These are phyloP conservation scores for Ceratobasidium sp. DNA, from an alignment of 1,284 basidiomycete genomes.

Conservation along the genomic window DNA sequence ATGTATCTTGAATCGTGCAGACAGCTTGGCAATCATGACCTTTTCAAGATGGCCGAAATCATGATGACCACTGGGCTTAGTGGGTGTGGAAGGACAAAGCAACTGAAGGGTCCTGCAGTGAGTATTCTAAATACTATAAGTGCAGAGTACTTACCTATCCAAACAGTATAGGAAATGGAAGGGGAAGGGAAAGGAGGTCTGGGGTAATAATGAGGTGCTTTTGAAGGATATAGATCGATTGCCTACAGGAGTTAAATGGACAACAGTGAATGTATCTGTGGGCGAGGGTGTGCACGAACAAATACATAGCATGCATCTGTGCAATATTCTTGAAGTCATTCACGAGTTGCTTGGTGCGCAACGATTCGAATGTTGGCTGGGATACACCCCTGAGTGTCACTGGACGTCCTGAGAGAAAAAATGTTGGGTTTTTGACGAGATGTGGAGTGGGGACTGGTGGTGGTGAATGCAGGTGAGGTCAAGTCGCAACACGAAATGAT, in stretches of 20 bases:
- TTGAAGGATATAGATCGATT: constrained; percentile 5
- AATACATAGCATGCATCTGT: neutral
- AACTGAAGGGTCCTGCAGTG: neutral
- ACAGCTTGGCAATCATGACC: neutral
- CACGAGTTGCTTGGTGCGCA: neutral
- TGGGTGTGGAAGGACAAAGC: neutral
- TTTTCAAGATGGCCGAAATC: constrained; percentile 7
- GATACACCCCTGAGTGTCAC: constrained; percentile 14
- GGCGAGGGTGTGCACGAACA: constrained; percentile 7
- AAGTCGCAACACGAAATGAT: neutral
- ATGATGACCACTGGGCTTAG: constrained; percentile 35
- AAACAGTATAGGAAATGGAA: constrained; percentile 4
- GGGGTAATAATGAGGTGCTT: constrained; percentile 4
- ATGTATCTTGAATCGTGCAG: neutral
- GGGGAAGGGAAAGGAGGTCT: constrained; percentile 19
- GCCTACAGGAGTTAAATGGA: constrained; percentile 26
- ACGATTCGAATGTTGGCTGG: constrained; percentile 4
- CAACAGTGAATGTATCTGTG: neutral
- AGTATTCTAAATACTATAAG: neutral
- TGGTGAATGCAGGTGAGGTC: neutral
- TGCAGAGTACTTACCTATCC: neutral
- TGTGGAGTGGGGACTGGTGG: too few species aligned
- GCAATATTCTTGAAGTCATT: constrained; percentile 11
- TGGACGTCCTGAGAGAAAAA: constrained; percentile 5
- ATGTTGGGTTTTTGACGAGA: neutral